Percentiles rank a stretch among this genome's conserved stretches.
phyloP scores from a whole-genome alignment of 768 basidiomycete genomes.

The Leccinum aurantiacum region DNA sequence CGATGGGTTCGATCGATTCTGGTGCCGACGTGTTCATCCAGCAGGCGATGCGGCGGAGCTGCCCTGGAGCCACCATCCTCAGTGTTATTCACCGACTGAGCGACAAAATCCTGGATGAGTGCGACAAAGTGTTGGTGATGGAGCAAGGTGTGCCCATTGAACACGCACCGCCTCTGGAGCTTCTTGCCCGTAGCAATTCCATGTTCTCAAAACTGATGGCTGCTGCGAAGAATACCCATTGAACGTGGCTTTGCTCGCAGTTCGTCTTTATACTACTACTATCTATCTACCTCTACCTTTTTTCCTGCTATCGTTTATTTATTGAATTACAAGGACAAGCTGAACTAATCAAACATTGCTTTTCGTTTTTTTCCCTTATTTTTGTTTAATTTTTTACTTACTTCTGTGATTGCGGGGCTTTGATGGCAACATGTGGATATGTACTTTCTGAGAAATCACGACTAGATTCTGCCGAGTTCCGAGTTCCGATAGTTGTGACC shows the following conservation, averaged over 20 bases:
- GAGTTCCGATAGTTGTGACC: conserved; percentile 10
- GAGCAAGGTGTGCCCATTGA: conserved; percentile 36
- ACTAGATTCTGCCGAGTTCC: conserved; percentile 11
- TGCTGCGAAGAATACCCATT: conserved; percentile 22
- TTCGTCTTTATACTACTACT: neutral
- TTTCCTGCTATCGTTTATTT: neutral
- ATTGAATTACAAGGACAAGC: neutral
- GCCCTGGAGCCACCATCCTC: conserved; percentile 30
- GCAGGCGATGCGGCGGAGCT: conserved; percentile 31
- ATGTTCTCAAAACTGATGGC: conserved; percentile 31
- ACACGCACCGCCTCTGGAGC: conserved; percentile 23
- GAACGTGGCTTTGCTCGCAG: neutral
- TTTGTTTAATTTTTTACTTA: neutral
- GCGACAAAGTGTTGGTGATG: conserved; percentile 38
- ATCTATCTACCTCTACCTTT: neutral
- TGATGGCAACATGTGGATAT: neutral
- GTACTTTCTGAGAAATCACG: neutral
- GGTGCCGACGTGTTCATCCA: conserved; percentile 77
- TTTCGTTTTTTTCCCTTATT: neutral
- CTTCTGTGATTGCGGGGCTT: neutral
- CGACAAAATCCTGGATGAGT: conserved; percentile 29
- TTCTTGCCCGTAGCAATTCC: conserved; percentile 25
- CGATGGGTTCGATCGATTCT: conserved; percentile 73
- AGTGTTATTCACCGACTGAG: conserved; percentile 33
- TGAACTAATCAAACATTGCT: neutral